Evolutionary conservation across 2,329 filamentous ascomycete genomes (phyloP).

Genomic region (Pseudocercospora fijiensis): DNA sequence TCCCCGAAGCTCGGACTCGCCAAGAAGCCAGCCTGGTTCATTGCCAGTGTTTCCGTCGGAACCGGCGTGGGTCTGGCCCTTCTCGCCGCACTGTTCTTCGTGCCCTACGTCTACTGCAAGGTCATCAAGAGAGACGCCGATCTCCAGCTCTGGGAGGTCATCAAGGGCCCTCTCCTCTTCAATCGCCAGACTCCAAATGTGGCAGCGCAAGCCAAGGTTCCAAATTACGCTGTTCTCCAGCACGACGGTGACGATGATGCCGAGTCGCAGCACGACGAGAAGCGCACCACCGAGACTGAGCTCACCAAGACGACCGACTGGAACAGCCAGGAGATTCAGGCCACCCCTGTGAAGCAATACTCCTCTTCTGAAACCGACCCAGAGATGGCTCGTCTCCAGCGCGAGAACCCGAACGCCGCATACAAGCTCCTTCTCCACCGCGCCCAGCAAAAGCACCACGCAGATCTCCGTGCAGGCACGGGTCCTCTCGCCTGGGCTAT

Average conservation of each 20-base stretch:
- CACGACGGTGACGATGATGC: conserved; percentile 18
- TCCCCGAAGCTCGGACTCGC: conserved; percentile 50
- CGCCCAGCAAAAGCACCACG: conserved; percentile 15
- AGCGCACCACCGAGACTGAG: conserved; percentile 7
- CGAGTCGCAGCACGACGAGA: conserved; percentile 6
- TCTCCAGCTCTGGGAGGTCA: conserved; percentile 56
- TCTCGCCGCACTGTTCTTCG: conserved; percentile 54
- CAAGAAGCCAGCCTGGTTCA: conserved; percentile 43
- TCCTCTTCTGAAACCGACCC: neutral
- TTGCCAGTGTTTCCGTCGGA: conserved; percentile 55
- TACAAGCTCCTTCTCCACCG: conserved; percentile 13
- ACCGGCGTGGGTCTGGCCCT: conserved; percentile 54
- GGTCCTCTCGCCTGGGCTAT: conserved; percentile 17
- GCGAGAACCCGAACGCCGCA: conserved; percentile 8
- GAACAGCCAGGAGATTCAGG: conserved; percentile 3
- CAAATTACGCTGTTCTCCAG: conserved; percentile 32
- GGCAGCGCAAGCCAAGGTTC: conserved; percentile 32
- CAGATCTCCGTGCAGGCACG: conserved; percentile 9
- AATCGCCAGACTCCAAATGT: conserved; percentile 25
- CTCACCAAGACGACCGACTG: conserved; percentile 1
- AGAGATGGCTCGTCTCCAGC: conserved; percentile 5
- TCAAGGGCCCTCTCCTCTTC: conserved; percentile 46
- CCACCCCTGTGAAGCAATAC: neutral
- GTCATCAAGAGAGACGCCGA: conserved; percentile 63
- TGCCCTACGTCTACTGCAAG: conserved; percentile 60